Evolutionary conservation across 768 basidiomycete genomes (phyloP), one percentile per base, ranked within the genome.

Genomic region (Leucosporidium yakuticum): DNA sequence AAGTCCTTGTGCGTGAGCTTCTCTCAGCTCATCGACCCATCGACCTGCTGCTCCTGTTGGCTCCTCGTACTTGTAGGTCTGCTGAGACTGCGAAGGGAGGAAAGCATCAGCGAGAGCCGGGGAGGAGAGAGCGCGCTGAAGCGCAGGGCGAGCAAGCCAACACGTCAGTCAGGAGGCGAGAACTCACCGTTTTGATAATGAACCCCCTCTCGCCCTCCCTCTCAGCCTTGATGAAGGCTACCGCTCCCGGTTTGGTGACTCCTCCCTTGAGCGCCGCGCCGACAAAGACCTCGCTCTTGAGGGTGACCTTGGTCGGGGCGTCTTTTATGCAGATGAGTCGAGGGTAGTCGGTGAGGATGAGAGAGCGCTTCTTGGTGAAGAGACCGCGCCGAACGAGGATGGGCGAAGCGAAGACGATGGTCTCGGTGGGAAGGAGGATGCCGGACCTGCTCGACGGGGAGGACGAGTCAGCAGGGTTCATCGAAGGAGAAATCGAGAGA

Each of bases 261-360:
- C 31, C 54, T 25, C n/a, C 50, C 31, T 21, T 21, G n/a, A 44
- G 39, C 14, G 39, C 48, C 9, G 64, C 17, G 0, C 67, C 69
- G 21, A 74, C 31, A n/a, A 73, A 64, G 15, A 73, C 67, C 56
- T 73, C 69, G 36, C n/a, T 62, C 71, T 75, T 73, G 69, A 75
- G 47, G 17, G 58, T 44, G 48, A 75, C 53, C 50, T 65, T 63
- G 17, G 62, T 25, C 23, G 61, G 49, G 0, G 27, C n/a, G 58
- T 75, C 74, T 57, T 70, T 73, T 60, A 69, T 64, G 61, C 70
- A 70, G 9, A 75, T 56, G 47, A 75, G 63, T 19, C 74, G 60
- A 20, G 71, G 71, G 55, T 67, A 65, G 61, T 75, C 74, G 21
- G 74, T 75, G 5, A 75, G 58, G 50, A 75, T 64, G 36, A 75